Evolutionary conservation across 2,329 filamentous ascomycete genomes (phyloP).

Genomic region (Aspergillus novofumigatus): DNA sequence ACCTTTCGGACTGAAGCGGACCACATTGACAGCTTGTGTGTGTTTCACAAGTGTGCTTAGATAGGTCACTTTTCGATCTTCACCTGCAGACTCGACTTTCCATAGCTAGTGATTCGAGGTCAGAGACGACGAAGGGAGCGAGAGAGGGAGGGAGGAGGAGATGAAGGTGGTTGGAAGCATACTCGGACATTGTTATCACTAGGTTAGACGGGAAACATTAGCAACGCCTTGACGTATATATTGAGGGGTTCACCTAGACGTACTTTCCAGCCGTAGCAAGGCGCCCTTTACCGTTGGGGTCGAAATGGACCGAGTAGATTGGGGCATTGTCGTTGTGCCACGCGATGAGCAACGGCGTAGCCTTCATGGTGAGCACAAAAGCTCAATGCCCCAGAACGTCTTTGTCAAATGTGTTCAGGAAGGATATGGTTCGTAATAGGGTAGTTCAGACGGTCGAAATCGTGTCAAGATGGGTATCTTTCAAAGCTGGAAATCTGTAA

Average conservation of each 20-base stretch:
- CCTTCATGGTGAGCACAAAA: constrained; percentile 68
- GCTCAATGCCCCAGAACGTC: constrained; percentile 18
- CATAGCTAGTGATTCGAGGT: constrained; percentile 62
- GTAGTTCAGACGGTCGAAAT: background rate
- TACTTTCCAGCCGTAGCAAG: constrained; percentile 85
- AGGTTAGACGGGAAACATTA: constrained; percentile 12
- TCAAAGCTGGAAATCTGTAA: background rate
- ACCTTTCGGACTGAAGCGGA: constrained; percentile 94
- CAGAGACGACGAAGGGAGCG: constrained; percentile 26
- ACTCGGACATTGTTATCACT: constrained; percentile 90
- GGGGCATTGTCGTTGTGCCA: constrained; percentile 98
- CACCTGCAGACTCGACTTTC: constrained; percentile 80
- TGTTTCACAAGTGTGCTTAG: constrained; percentile 88
- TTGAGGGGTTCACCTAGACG: constrained; percentile 9
- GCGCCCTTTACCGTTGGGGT: constrained; percentile 84
- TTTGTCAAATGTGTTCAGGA: background rate
- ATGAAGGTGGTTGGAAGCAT: constrained; percentile 36
- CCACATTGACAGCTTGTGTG: constrained; percentile 96
- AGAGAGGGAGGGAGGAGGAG: constrained; percentile 15
- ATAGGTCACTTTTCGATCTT: constrained; percentile 86
- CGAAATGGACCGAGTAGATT: constrained; percentile 96
- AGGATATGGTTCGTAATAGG: background rate
- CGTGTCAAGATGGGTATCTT: background rate
- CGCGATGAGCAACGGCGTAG: constrained; percentile 90
- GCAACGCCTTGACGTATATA: background rate